Base-by-base conservation (phyloP, 331 rosid genomes). In the Telfairia occidentalis region DNA sequence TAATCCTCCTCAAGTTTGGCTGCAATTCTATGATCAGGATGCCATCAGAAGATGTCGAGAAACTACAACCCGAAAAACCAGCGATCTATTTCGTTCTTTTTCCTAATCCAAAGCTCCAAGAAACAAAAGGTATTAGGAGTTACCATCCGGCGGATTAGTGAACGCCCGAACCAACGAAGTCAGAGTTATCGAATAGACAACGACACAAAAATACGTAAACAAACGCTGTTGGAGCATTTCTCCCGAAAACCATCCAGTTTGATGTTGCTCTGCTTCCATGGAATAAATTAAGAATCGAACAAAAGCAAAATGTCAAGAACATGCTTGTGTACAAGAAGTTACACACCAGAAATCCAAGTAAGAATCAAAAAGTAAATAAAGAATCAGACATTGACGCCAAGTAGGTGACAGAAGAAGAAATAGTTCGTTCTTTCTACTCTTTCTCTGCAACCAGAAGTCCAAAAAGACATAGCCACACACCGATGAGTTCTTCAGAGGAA, bases 91-190 rank as follows among this genome's bases (percentile, higher is more conserved):
- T 26, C 34, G 2, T 11, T 40, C 28, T 6, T 9, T 38, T 26
- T 52, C 60, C 67, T n/a, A 15, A 21, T 5, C 7, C 9, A 9
- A 74, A 55, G 63, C 58, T 43, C 29, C 76, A 21, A 38, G 43
- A 64, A 77, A 65, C 40, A 40, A 40, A 2, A 70, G 8, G 26
- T 29, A 64, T 37, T 9, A 15, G 57, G 26, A 32, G 45, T 80
- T 83, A 91, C 98, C 90, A 55, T 94, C 96, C 6, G 52, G 55
- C 21, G 75, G 71, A 64, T 78, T 77, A 24, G 97, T 91, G 30
- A 66, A 63, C 9, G 95, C 90, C 7, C 71, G 66, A 77, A 82
- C 81, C 50, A 64, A 82, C 0, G 89, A 77, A 61, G 78, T 79
- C 76, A 89, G 82, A 77, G 78, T 66, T 58, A 82, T 81, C 21